Evolutionary conservation across 1,139 yeast species (phyloP), one percentile per base, ranked within the genome.

Genomic region (Blastobotrys capitulatus): DNA sequence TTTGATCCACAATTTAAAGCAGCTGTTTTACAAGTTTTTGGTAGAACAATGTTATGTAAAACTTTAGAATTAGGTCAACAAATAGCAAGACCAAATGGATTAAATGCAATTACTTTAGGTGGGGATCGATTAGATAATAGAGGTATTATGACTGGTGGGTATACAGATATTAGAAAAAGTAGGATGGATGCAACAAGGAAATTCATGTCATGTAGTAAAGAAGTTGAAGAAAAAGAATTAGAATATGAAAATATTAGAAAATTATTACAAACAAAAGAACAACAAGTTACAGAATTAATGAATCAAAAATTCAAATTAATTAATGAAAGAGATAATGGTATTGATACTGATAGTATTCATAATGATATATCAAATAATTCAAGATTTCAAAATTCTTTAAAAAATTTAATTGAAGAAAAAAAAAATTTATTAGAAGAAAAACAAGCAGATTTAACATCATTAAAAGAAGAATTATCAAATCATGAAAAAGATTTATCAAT

Each of bases 131-230:
- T 88, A 42, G 95, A 88, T 58, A 79, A 78, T 46, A 80, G 75
- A 56, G 98, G 98, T 65, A 86, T 84, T 1, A 68, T 92, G 48
- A 82, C 89, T 16, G 98, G 98, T 68, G 98, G 98, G 47, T 89
- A 78, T 62, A 77, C 86, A 58, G 95, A 88, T 60, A 77, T 75
- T 55, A 77, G 79, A 57, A 72, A 71, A 42, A 83, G 90, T 0
- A 74, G 94, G 55, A 68, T 90, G 44, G 95, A 87, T 58, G 81
- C 86, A 1, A 73, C 87, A 58, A 79, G 79, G 50, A 63, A 70
- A 20, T 76, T 83, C 54, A 71, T 77, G 16, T 73, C 69, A 49
- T 79, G 83, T 60, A 76, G 75, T 50, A 64, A 67, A 6, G 82
- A 80, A 42, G 69, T 77, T 32, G 66, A 58, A 6, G 72, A 70